Evolutionary conservation across 2,329 filamentous ascomycete genomes (phyloP), one percentile per base, ranked within the genome.

Genomic region (Aspergillus felis): DNA sequence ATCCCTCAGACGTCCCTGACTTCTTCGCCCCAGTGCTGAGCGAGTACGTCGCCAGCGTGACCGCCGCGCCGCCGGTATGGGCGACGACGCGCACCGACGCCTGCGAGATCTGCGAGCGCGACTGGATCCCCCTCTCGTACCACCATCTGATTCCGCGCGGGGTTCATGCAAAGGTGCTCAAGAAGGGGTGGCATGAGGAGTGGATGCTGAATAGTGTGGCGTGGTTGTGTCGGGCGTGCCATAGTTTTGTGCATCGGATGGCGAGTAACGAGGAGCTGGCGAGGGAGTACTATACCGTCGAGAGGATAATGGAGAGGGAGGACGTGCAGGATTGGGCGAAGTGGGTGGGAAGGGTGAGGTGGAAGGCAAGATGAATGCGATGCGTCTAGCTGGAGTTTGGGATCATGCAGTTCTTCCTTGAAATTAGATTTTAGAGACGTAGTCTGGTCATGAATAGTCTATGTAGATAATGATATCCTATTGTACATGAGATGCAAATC

Each of bases 181-280:
- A 89, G 78, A 80, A 90, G 46, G 88, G 88, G 1, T 95, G 91
- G 91, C 89, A 92, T 76, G 82, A 82, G 3, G 84, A 86, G 61
- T 89, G 90, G 71, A 84, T 86, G 74, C 71, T 95, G 72, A 85
- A 90, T 66, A 91, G 86, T 69, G 91, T 94, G 22, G 91, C 91
- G 12, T 95, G 91, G 91, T 74, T 96, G 63, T 95, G 91, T 74
- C 81, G 90, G 51, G 88, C 90, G 2, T 96, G 91, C 67, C 91
- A 96, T 77, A 84, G 82, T 46, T 92, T 91, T 70, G 90, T 95
- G 70, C 91, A 95, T 77, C 78, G 84, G 42, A 84, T 92, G 68
- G 87, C 85, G 35, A 80, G 76, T 4, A 91, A 94, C 69, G 91
- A 95, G 79, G 89, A 89, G 65, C 75, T 96, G 64, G 91, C 91